Evolutionary conservation across 2,329 filamentous ascomycete genomes (phyloP), one percentile per base, ranked within the genome.

Genomic region (Aotearoamyces nothofagi): DNA sequence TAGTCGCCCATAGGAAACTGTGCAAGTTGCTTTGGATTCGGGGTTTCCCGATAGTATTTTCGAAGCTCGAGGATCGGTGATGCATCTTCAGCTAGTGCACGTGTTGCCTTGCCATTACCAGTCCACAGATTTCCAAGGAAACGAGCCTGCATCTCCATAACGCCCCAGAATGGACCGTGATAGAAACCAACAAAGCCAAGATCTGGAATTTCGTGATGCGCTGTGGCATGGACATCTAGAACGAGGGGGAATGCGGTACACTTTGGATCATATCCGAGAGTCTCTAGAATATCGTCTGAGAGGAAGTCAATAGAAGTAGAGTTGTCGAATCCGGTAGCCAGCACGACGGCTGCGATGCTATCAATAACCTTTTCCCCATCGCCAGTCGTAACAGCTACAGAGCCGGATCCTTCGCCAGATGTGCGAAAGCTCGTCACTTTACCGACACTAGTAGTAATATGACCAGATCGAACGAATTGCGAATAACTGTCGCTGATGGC

Each of bases 1-100:
- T 86, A 87, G 50, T 92, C 82, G 7, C 74, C 75, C 75, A 87
- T 86, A 20, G 80, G 82, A 40, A 84, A 90, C 41, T 90, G 82
- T 2, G 62, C 35, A 49, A 77, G 39, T 54, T 53, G 5, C 57
- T 63, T 7, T 52, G 60, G 40, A 2, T 42, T 7, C n/a, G n/a
- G n/a, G 12, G 24, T 15, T 4, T 28, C 26, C 8, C 15, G 11
- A 11, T 19, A 22, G 15, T 40, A 29, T 66, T 62, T 26, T 8
- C 24, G 24, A 43, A 0, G 66, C 62, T 13, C 57, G 52, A 15
- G 46, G 5, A 66, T 54, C 0, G 57, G 61, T 11, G 50, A 47
- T 31, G 68, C 63, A 0, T 50, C 40, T 4, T 44, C 37, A 49
- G 37, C 4, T 26, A 44, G 40, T 11, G 29, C 45, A 38, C 39